phyloP scores from a whole-genome alignment of 1,284 basidiomycete genomes.

The Gomphus bonarii region DNA sequence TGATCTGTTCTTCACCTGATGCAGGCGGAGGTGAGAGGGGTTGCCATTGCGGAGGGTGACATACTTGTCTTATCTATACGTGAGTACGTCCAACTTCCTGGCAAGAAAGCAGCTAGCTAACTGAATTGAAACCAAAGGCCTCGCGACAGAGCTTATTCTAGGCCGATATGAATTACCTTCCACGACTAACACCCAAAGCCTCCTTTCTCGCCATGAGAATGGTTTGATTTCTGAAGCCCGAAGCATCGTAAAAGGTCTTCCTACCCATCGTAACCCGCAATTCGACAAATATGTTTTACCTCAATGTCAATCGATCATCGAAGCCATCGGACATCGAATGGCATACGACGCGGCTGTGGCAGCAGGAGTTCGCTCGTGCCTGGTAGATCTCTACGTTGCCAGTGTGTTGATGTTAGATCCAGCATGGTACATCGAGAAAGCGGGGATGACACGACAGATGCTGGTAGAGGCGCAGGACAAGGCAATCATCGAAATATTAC shows the following conservation, averaged over 20 bases:
- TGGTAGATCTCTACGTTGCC: not conserved
- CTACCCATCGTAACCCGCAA: not conserved
- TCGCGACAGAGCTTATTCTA: constrained; percentile 15
- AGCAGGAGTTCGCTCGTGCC: constrained; percentile 12
- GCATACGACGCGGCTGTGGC: constrained; percentile 22
- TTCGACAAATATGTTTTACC: not conserved
- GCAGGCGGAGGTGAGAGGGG: not conserved
- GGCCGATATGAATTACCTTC: constrained; percentile 15
- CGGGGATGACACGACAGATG: no score
- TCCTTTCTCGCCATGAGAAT: constrained; percentile 15
- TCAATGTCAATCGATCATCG: constrained; percentile 9
- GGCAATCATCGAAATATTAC: no score
- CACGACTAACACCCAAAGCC: constrained; percentile 12
- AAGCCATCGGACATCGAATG: constrained; percentile 23
- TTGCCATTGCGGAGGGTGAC: constrained; percentile 13
- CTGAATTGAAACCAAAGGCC: not conserved
- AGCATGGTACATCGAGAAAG: no score
- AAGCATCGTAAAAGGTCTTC: not conserved
- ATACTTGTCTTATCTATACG: constrained; percentile 11
- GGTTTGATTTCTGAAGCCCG: not conserved
- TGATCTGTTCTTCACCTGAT: not conserved
- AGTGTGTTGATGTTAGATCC: no score
- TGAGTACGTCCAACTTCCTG: not conserved
- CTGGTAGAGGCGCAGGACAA: no score
- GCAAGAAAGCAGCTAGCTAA: no score